Conservation (phyloP, 1,284 basidiomycete genomes). For the Microbotryum silenes-acaulis region DNA sequence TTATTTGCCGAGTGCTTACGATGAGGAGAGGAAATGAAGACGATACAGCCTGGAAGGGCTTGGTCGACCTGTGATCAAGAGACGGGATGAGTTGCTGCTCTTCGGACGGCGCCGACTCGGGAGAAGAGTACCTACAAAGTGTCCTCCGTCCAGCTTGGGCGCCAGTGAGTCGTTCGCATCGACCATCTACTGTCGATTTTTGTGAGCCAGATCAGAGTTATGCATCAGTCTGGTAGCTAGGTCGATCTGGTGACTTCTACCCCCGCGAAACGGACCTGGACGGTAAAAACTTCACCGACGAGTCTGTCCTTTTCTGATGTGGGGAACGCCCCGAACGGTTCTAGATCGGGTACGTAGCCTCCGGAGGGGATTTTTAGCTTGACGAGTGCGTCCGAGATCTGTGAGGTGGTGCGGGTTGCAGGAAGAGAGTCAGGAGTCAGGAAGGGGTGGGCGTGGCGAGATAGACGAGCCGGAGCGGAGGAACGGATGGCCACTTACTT, state of each 20-base stretch:
- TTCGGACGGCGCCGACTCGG: neutral
- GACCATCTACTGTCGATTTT: conserved; percentile 53
- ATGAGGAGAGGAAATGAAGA: conserved; percentile 69
- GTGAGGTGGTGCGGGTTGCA: neutral
- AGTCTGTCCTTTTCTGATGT: conserved; percentile 40
- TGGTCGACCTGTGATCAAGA: conserved; percentile 53
- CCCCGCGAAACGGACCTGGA: conserved; percentile 46
- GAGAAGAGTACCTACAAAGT: conserved; percentile 51
- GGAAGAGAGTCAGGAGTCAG: neutral
- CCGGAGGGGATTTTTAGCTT: conserved; percentile 70
- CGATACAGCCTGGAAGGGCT: conserved; percentile 56
- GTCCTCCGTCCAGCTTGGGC: conserved; percentile 55
- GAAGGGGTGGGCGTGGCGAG: too few species aligned
- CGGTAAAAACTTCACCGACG: conserved; percentile 82
- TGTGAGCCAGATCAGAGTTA: neutral
- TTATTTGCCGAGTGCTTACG: conserved; percentile 45
- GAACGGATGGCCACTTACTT: conserved; percentile 5
- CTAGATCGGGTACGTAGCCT: conserved; percentile 74
- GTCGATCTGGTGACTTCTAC: too few species aligned
- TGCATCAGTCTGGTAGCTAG: neutral
- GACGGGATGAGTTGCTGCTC: neutral
- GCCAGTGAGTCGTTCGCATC: conserved; percentile 53
- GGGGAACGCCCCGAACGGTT: conserved; percentile 46
- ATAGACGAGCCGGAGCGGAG: neutral
- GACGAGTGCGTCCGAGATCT: conserved; percentile 84